Base-by-base conservation (phyloP, 2,329 filamentous ascomycete species). In the Pezicula radicicola region DNA sequence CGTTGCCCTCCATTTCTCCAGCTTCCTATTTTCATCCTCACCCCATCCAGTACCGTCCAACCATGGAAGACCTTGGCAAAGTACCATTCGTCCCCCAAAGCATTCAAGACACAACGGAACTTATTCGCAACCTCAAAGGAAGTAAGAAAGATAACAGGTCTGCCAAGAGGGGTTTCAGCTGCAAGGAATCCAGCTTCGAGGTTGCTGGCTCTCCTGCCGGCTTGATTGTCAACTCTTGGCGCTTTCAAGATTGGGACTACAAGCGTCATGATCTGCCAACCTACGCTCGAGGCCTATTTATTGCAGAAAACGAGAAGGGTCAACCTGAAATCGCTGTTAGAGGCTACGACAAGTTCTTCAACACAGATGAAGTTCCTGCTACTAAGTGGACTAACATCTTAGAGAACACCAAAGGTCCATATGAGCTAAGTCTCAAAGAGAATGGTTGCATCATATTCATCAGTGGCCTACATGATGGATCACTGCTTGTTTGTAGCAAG, bases 381-480 rank as follows among this genome's bases (percentile, higher is more conserved):
- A 99, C 94, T 3, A 80, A 85, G 62, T 99, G 94, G 94, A 70
- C 75, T 15, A 89, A 87, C 64, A 90, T 99, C 54, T 77, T 87
- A 65, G 71, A 72, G 27, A 79, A 88, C 51, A 97, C 94, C 1
- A 75, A 83, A 57, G 91, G 91, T 0, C 94, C 94, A 0, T 99
- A 97, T 63, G 94, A 99, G 72, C 75, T 99, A 51, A 97, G 91
- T 52, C 83, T 97, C 48, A 99, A 99, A 73, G 94, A 99, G 72
- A 99, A 99, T 64, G 94, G 94, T n/a, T 99, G 94, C 70, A 99
- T 99, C 70, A 97, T 99, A 61, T 99, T 99, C 74, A 85, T 99
- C 42, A 87, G 91, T 15, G 94, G 92, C 13, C 77, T 99, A 19
- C 89, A 95, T 63, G 92, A 97, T 63, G 92, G 84, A 35, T 91